These are phyloP conservation scores for Penicillium robsamsonii DNA, from an alignment of 495 filamentous ascomycete genomes.

Conservation along the genomic window DNA sequence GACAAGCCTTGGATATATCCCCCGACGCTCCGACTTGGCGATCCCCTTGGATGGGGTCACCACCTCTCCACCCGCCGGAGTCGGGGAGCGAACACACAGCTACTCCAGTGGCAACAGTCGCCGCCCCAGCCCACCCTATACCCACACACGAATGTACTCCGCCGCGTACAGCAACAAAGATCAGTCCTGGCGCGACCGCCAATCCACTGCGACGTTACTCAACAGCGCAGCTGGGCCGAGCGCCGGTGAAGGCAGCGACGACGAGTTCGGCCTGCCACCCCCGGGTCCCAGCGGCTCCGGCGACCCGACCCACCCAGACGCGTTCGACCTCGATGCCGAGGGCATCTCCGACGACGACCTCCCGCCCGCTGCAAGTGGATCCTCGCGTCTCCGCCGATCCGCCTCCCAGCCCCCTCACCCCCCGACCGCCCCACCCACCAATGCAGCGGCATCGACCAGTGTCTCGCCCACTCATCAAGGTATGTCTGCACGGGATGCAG, in stretches of 20 bases:
- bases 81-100: slow-evolving; percentile 36
- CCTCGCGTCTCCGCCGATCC: slow-evolving; percentile 52
- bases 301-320: slow-evolving; percentile 55
- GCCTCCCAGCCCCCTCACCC: slow-evolving; percentile 47
- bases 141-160: slow-evolving; percentile 53
- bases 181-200: slow-evolving; percentile 41
- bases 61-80: slow-evolving; percentile 27
- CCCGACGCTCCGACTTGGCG: slow-evolving; percentile 57
- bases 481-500: slow-evolving; percentile 59
- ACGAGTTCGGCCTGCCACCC: slow-evolving; percentile 46
- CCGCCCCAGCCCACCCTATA: slow-evolving; percentile 46
- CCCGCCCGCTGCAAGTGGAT: slow-evolving; percentile 44
- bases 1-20: slow-evolving; percentile 69
- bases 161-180: slow-evolving; percentile 54
- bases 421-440: slow-evolving; percentile 19
- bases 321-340: slow-evolving; percentile 46
- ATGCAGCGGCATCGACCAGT: slow-evolving; percentile 19
- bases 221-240: slow-evolving; percentile 37
- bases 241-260: slow-evolving; percentile 47
- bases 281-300: slow-evolving; percentile 59
- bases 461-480: slow-evolving; percentile 35
- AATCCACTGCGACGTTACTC: slow-evolving; percentile 41
- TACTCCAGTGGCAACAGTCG: slow-evolving; percentile 58
- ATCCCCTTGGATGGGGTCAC: slow-evolving; percentile 55
- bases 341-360: slow-evolving; percentile 50